Base-by-base conservation (phyloP, 768 basidiomycete genomes). In the Boletus subparvulus region DNA sequence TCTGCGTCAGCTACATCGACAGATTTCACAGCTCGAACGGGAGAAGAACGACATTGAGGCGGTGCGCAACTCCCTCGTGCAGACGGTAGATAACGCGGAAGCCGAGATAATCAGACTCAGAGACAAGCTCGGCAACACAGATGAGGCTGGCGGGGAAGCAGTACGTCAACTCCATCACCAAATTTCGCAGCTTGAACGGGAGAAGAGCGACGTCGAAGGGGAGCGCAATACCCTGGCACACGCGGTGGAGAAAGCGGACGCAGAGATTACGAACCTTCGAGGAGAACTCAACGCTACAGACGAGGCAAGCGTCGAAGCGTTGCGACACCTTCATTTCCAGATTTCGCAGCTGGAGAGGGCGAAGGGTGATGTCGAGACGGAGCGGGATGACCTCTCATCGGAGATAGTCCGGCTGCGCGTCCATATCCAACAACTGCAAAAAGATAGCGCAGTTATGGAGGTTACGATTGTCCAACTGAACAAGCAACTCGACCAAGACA, bases 391-490 rank as follows among this genome's bases (percentile, higher is more conserved):
- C 28, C 40, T 56, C 21, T 49, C 80, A 54, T 79, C 79, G 19
- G 89, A 91, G 61, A 71, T 85, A 9, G 84, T 86, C 54, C 74
- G 78, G 14, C 69, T 90, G 44, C 77, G 84, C 50, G 70, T 77
- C 51, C 87, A 88, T 54, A 76, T 91, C 17, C 87, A 88, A 55
- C 79, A 80, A 16, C 72, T 95, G 51, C 84, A 92, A 69, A 83
- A 88, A 61, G 88, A 90, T 65, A 93, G 89, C 64, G 89, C 93
- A 12, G 85, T 86, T 55, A 89, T 87, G 74, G 94, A 95, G 60
- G 80, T 95, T 37, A 88, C 86, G 67, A 80, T 94, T 41, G 75
- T 84, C 14, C 87, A 90, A 63, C 71, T 92, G 50, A 80, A 78
- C 58, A 91, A 90, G 73, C 79, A 87, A 63, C 77, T 82, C 39